Conservation (phyloP, 805 yeast species). For the Teunomyces cretensis region DNA sequence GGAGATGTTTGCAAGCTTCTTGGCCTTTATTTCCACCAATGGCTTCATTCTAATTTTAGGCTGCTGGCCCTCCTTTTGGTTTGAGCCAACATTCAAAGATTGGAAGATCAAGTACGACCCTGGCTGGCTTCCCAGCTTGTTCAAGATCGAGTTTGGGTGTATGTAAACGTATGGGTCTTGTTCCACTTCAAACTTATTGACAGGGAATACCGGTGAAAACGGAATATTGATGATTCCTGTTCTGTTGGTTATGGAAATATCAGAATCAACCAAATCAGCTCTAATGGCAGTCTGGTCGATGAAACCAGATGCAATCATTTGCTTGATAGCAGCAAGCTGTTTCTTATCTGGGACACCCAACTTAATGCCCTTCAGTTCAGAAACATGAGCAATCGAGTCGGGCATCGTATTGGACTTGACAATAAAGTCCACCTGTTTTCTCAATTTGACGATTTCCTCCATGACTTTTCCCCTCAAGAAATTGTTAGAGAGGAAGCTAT, state of each 20-base stretch:
- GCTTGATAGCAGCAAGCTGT: constrained; percentile 80
- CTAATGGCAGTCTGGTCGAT: constrained; percentile 87
- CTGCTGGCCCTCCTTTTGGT: constrained; percentile 40
- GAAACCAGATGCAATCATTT: constrained; percentile 90
- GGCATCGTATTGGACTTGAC: constrained; percentile 65
- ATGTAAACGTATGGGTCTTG: constrained; percentile 65
- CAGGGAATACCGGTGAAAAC: constrained; percentile 57
- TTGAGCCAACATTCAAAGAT: constrained; percentile 57
- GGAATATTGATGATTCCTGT: constrained; percentile 61
- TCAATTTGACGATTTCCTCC: constrained; percentile 80
- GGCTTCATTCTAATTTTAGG: constrained; percentile 65
- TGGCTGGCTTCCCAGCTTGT: constrained; percentile 63
- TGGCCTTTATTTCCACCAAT: constrained; percentile 71
- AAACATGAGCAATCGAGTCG: constrained; percentile 54
- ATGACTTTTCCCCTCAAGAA: constrained; percentile 76
- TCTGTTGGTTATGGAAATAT: constrained; percentile 57
- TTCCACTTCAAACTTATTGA: constrained; percentile 30
- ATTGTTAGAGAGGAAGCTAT: constrained; percentile 53
- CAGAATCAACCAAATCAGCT: constrained; percentile 70
- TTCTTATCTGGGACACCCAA: constrained; percentile 64
- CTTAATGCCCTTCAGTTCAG: constrained; percentile 40
- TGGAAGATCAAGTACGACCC: constrained; percentile 79
- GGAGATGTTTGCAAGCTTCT: constrained; percentile 76
- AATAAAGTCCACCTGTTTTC: constrained; percentile 76
- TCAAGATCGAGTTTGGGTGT: constrained; percentile 74